A percentile compares a stretch with the other conserved stretches of the same genome.
These are phyloP conservation scores for Skeletonema potamos DNA, from an alignment of 108 stramenopile genomes.

Conservation along the genomic window DNA sequence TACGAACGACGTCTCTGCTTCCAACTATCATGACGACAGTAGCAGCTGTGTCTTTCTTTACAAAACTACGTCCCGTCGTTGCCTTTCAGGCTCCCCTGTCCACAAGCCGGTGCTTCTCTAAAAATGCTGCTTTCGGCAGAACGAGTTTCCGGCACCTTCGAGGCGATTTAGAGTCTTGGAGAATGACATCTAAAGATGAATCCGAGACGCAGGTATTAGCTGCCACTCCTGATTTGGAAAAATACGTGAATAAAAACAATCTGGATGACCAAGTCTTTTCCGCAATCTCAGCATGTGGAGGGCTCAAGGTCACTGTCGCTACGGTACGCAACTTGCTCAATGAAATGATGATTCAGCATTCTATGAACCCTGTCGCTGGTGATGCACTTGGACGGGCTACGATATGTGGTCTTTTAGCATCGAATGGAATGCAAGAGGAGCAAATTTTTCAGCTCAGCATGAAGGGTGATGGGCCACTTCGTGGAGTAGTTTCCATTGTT, in stretches of 20 bases:
- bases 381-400: constrained; percentile 72
- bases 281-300: constrained; percentile 73
- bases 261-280: constrained; percentile 81
- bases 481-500: constrained; percentile 73
- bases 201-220: neutral
- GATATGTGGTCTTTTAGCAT: constrained; percentile 67
- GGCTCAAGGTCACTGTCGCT: constrained; percentile 78
- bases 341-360: constrained; percentile 79
- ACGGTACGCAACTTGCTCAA: constrained; percentile 86
- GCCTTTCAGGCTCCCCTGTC: neutral
- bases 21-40: neutral
- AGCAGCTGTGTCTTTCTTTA: neutral
- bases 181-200: constrained; percentile 10
- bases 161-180: constrained; percentile 23
- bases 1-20: neutral
- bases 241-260: constrained; percentile 70
- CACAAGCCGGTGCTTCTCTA: neutral
- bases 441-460: constrained; percentile 83
- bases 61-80: neutral
- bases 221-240: neutral
- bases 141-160: constrained; percentile 16
- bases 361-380: constrained; percentile 67
- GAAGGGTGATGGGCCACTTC: constrained; percentile 77
- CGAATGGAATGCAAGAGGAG: constrained; percentile 85
- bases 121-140: constrained; percentile 19